Conservation (phyloP, 495 filamentous ascomycete species). For the Tuber umbilicatum region DNA sequence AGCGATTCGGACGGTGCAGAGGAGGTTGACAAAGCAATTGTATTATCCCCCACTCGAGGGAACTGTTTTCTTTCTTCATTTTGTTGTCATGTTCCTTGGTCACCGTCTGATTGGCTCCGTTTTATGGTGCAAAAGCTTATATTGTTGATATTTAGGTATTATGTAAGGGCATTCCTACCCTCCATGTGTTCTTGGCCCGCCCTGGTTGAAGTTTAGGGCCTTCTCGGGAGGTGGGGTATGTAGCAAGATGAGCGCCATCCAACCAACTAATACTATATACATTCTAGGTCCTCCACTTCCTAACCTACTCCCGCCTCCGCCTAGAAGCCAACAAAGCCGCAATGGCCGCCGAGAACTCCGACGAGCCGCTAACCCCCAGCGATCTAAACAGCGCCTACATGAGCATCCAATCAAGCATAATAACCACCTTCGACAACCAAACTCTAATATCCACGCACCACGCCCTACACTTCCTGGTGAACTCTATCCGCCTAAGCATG, state of each 20-base stretch:
- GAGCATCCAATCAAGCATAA: constrained; percentile 31
- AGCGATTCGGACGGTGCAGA: constrained; percentile 35
- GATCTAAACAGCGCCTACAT: constrained; percentile 30
- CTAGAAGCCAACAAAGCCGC: constrained; percentile 33
- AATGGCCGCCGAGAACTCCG: constrained; percentile 36
- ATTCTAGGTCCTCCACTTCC: constrained; percentile 37
- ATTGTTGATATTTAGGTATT: constrained; percentile 24
- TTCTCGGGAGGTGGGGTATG: background rate
- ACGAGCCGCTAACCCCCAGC: constrained; percentile 27
- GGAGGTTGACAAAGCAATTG: constrained; percentile 33
- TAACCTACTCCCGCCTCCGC: constrained; percentile 39
- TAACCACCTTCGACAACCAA: constrained; percentile 28
- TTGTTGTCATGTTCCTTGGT: background rate
- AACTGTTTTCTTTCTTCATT: background rate
- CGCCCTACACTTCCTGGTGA: constrained; percentile 41
- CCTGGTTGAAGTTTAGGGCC: background rate
- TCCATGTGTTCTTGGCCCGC: background rate
- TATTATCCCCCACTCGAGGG: constrained; percentile 15
- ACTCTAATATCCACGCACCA: constrained; percentile 40
- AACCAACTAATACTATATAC: constrained; percentile 10
- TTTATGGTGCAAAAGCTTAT: constrained; percentile 22
- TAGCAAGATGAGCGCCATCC: background rate
- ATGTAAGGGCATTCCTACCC: constrained; percentile 22
- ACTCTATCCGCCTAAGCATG: constrained; percentile 38
- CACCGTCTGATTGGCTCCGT: background rate